Evolutionary conservation across 495 filamentous ascomycete genomes (phyloP).

Genomic region (Penicilliopsis zonata): DNA sequence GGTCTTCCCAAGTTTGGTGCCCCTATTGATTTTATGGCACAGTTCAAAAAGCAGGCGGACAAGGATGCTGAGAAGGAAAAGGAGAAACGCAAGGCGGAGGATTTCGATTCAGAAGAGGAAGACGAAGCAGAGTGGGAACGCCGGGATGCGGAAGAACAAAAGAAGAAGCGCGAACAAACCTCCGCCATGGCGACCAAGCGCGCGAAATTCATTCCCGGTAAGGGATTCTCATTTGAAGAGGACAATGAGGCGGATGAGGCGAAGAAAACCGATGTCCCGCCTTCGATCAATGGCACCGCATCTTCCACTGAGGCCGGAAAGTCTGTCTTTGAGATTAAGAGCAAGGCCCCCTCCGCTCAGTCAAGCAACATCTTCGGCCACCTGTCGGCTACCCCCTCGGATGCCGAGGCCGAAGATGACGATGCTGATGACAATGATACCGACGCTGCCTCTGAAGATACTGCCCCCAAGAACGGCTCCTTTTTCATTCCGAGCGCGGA

Average conservation of each 20-base stretch:
- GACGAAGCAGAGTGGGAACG: constrained; percentile 39
- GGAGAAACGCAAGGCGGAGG: constrained; percentile 41
- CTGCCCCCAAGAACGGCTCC: constrained; percentile 6
- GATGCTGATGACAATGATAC: constrained; percentile 18
- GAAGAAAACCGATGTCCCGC: constrained; percentile 7
- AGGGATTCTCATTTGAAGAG: constrained; percentile 27
- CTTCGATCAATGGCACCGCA: constrained; percentile 2
- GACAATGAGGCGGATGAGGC: constrained; percentile 7
- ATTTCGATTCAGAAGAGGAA: constrained; percentile 44
- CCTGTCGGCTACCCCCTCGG: constrained; percentile 42
- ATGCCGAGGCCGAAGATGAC: constrained; percentile 25
- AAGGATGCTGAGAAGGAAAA: constrained; percentile 27
- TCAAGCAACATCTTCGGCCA: constrained; percentile 51
- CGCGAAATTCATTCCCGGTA: constrained; percentile 27
- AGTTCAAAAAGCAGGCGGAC: constrained; percentile 24
- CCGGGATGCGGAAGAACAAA: constrained; percentile 32
- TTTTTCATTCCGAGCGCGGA: constrained; percentile 12
- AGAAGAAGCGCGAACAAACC: constrained; percentile 26
- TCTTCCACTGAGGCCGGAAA: constrained; percentile 5
- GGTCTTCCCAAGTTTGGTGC: constrained; percentile 21
- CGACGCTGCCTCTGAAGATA: constrained; percentile 27
- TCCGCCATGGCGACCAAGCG: constrained; percentile 18
- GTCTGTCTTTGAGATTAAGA: constrained; percentile 13
- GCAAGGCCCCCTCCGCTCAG: constrained; percentile 14
- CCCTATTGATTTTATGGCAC: constrained; percentile 21